Conservation (phyloP, 805 yeast genomes). For the Candida argentea region DNA sequence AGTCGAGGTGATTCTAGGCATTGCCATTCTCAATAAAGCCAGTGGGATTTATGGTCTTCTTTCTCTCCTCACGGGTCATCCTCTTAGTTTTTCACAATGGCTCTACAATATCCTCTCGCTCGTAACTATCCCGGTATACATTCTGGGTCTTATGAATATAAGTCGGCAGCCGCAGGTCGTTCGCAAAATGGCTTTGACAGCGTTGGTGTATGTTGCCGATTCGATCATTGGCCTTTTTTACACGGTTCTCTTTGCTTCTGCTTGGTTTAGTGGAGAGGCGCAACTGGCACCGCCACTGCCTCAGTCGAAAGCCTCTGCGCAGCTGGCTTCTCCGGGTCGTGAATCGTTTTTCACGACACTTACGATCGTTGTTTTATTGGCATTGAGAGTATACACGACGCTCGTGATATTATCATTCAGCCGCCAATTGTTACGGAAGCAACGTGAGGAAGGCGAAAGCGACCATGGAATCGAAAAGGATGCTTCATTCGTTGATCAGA, state of each 20-base stretch:
- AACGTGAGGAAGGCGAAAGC: no score
- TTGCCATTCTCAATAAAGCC: constrained; percentile 77
- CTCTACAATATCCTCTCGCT: constrained; percentile 59
- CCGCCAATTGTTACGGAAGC: constrained; percentile 43
- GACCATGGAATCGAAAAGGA: no score
- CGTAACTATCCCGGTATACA: constrained; percentile 51
- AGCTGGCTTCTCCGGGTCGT: constrained; percentile 51
- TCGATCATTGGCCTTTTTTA: constrained; percentile 57
- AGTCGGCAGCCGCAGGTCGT: constrained; percentile 40
- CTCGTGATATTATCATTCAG: constrained; percentile 50
- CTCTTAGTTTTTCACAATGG: constrained; percentile 77
- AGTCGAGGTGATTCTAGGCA: constrained; percentile 68
- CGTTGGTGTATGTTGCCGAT: constrained; percentile 56
- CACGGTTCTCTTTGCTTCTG: constrained; percentile 61
- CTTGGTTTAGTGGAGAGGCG: no score
- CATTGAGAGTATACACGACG: constrained; percentile 49
- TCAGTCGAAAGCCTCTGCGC: constrained; percentile 24
- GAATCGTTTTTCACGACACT: constrained; percentile 49
- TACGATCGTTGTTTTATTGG: constrained; percentile 37
- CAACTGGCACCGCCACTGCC: constrained; percentile 4
- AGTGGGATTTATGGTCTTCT: constrained; percentile 82
- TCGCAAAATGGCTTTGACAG: constrained; percentile 51
- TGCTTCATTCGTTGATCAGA: no score
- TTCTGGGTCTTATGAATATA: constrained; percentile 41
- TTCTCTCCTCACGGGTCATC: constrained; percentile 84